phyloP scores from a whole-genome alignment of 495 filamentous ascomycete genomes.

The Jackrogersella multiformis region DNA sequence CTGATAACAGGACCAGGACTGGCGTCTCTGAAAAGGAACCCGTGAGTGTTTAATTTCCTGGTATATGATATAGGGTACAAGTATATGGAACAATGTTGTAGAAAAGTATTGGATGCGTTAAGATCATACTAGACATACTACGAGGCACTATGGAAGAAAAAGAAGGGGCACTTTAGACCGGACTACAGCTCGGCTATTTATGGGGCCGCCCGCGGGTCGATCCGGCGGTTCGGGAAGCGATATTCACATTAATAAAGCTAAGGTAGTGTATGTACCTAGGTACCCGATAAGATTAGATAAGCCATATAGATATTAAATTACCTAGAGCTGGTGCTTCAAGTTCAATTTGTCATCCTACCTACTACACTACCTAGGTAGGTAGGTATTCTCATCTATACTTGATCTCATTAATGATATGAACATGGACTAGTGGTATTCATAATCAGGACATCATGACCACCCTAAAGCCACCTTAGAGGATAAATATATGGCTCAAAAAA shows the following conservation, averaged over 20 bases:
- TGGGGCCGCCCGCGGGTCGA: not conserved
- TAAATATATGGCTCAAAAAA: not conserved
- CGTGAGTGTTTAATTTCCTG: not conserved
- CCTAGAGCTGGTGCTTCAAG: not conserved
- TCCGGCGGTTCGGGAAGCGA: not conserved
- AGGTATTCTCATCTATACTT: no score
- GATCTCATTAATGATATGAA: no score
- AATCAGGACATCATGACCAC: no score
- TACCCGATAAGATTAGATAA: conserved; percentile 4
- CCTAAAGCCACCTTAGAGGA: not conserved
- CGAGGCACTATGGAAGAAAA: not conserved
- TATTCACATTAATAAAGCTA: no score
- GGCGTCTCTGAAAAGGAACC: not conserved
- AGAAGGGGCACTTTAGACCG: not conserved
- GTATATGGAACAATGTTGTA: not conserved
- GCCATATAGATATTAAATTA: not conserved
- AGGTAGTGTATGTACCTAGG: no score
- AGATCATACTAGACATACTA: not conserved
- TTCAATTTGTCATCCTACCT: not conserved
- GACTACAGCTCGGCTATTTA: conserved; percentile 15
- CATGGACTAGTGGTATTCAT: no score
- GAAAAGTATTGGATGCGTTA: no score
- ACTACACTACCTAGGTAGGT: no score
- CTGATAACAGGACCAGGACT: not conserved
- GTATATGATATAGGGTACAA: not conserved